Evolutionary conservation across 306 rosid species (phyloP), one percentile per base, ranked within the genome.

Genomic region (Datisca glomerata): DNA sequence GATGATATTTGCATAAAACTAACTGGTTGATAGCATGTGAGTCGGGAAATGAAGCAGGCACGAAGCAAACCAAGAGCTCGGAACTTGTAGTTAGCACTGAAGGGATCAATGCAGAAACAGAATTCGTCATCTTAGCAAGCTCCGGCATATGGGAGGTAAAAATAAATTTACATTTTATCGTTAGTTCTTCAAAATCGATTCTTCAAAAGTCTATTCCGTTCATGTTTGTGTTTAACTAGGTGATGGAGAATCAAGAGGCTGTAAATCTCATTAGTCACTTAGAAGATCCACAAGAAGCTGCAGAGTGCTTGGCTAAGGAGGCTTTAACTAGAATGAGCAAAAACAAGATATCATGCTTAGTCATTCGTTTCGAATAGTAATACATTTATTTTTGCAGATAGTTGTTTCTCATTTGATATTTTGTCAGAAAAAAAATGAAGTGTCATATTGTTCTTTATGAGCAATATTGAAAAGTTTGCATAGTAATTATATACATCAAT

Each of bases 331-430:
- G 97, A 53, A 65, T 72, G 93, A 74, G 86, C 83, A 87, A 53
- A 63, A 58, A 75, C 69, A 76, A 27, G 50, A 70, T 87, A 55
- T 72, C 93, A 47, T 87, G 97, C 63, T 55, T 87, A 61, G 59
- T 87, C 63, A 76, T 87, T 68, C 83, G 93, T 29, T 87, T 87
- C 68, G 89, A 79, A n/a, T n/a, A n/a, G n/a, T n/a, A n/a, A n/a
- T n/a, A n/a, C n/a, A n/a, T n/a, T n/a, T n/a, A n/a, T n/a, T n/a
- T n/a, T n/a, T n/a, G n/a, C n/a, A n/a, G n/a, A n/a, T n/a, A n/a
- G n/a, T n/a, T n/a, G n/a, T n/a, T n/a, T n/a, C n/a, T n/a, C n/a
- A n/a, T n/a, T n/a, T n/a, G n/a, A n/a, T n/a, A n/a, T n/a, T n/a
- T n/a, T n/a, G n/a, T n/a, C n/a, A n/a, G n/a, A n/a, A n/a, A n/a